Evolutionary conservation across 352 stramenopile genomes (phyloP).

Genomic region (Phytophthora sansomeana): DNA sequence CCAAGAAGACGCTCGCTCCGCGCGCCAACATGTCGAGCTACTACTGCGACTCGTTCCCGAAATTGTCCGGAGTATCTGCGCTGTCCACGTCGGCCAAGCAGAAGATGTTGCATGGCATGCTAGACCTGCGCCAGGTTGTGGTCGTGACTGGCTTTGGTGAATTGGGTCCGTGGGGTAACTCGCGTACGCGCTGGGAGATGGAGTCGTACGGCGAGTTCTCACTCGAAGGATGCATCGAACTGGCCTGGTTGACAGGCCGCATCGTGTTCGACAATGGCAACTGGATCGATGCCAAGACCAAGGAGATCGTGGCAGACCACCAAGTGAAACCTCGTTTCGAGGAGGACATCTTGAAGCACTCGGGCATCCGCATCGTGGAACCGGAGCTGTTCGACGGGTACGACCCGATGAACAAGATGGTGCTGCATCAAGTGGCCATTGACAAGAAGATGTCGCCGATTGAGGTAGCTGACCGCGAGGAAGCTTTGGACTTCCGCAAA

Average conservation of each 20-base stretch:
- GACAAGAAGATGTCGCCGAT: conserved; percentile 90
- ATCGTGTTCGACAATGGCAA: conserved; percentile 85
- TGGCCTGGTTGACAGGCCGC: conserved; percentile 86
- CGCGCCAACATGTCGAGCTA: conserved; percentile 82
- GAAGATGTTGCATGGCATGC: conserved; percentile 66
- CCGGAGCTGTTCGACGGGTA: conserved; percentile 89
- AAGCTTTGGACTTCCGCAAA: conserved; percentile 79
- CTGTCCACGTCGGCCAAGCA: conserved; percentile 55
- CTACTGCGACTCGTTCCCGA: conserved; percentile 74
- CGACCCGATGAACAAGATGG: conserved; percentile 88
- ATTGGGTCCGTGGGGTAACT: conserved; percentile 86
- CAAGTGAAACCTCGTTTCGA: conserved; percentile 89
- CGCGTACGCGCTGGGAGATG: conserved; percentile 91
- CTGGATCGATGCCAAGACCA: conserved; percentile 88
- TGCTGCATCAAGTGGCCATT: conserved; percentile 88
- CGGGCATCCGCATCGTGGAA: conserved; percentile 89
- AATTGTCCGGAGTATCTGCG: conserved; percentile 45
- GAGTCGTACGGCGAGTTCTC: conserved; percentile 91
- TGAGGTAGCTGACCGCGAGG: conserved; percentile 84
- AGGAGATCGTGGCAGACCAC: conserved; percentile 76
- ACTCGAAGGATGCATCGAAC: conserved; percentile 88
- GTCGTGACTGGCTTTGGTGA: conserved; percentile 88
- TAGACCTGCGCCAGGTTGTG: conserved; percentile 85
- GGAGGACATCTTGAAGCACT: conserved; percentile 78
- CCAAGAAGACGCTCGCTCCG: conserved; percentile 43